These are phyloP conservation scores for Cryptococcus jaspeensis DNA, from an alignment of 1,284 basidiomycete genomes.

Conservation along the genomic window DNA sequence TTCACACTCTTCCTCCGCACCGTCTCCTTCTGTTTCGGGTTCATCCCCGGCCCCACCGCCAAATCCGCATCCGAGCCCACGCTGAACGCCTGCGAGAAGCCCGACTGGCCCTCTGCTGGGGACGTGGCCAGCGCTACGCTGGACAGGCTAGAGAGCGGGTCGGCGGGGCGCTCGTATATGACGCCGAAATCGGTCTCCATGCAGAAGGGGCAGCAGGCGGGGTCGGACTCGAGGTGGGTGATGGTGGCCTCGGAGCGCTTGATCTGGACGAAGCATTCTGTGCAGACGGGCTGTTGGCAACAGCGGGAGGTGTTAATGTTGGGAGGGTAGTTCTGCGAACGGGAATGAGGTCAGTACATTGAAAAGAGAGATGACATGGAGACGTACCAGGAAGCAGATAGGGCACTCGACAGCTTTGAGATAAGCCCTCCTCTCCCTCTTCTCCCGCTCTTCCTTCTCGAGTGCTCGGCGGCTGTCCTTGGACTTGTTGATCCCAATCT, in stretches of 20 bases:
- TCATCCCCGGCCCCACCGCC: conserved; percentile 35
- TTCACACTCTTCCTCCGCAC: conserved; percentile 53
- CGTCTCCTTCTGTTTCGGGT: conserved; percentile 39
- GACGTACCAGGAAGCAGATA: conserved; percentile 94
- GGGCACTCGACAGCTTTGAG: conserved; percentile 90
- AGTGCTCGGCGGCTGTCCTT: conserved; percentile 21
- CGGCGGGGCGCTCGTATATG: conserved; percentile 73
- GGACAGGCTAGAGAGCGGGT: conserved; percentile 11
- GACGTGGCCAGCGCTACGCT: conserved; percentile 35
- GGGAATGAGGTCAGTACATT: background rate
- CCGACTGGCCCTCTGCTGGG: conserved; percentile 61
- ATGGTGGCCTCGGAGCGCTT: conserved; percentile 91
- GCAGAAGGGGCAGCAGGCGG: conserved; percentile 94
- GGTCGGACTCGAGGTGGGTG: conserved; percentile 86
- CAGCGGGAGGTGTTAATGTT: conserved; percentile 97
- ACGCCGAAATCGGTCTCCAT: conserved; percentile 96
- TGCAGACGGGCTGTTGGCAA: conserved; percentile 97
- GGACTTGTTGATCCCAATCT: conserved; percentile 26
- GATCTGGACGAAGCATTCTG: conserved; percentile 99
- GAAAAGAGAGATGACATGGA: conserved; percentile 8
- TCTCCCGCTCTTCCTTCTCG: conserved; percentile 57
- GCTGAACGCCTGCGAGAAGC: conserved; percentile 34
- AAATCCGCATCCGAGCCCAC: conserved; percentile 28
- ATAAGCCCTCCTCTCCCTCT: conserved; percentile 71
- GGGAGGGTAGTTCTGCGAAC: conserved; percentile 69